These are phyloP conservation scores for Ustilago nuda DNA, from an alignment of 1,284 basidiomycete species.

Conservation along the genomic window DNA sequence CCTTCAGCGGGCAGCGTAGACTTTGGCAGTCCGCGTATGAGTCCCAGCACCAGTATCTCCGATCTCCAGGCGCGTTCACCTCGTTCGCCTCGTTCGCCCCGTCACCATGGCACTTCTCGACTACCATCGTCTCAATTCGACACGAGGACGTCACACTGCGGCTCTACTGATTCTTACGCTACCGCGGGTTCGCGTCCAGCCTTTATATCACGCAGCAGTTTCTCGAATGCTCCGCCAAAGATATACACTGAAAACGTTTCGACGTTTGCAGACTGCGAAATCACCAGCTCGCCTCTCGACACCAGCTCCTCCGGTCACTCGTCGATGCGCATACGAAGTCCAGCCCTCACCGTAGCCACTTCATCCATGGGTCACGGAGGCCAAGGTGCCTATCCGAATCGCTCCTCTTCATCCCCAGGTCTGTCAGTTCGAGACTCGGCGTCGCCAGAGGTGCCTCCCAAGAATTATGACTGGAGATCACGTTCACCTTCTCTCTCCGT, in stretches of 20 bases:
- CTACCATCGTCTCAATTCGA: constrained; percentile 24
- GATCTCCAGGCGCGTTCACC: constrained; percentile 18
- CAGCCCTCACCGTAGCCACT: constrained; percentile 31
- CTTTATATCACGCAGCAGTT: constrained; percentile 16
- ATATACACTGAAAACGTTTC: constrained; percentile 24
- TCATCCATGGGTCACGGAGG: constrained; percentile 28
- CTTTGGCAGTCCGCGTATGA: constrained; percentile 22
- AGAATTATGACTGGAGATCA: constrained; percentile 29
- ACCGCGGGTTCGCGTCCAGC: constrained; percentile 19
- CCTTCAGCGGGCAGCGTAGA: constrained; percentile 26
- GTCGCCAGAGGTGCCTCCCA: constrained; percentile 34
- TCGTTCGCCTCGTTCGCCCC: constrained; percentile 17
- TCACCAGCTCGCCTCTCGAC: constrained; percentile 40
- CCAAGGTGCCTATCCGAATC: neutral
- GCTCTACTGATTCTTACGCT: constrained; percentile 29
- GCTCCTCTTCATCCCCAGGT: constrained; percentile 22
- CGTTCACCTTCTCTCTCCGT: constrained; percentile 34
- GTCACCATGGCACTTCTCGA: constrained; percentile 10
- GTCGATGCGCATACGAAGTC: constrained; percentile 33
- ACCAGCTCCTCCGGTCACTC: constrained; percentile 51
- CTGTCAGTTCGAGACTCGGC: constrained; percentile 16
- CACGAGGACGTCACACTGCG: constrained; percentile 21
- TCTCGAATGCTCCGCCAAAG: constrained; percentile 22
- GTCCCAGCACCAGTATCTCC: constrained; percentile 24
- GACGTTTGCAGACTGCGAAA: constrained; percentile 14